Evolutionary conservation across 176 grass and related monocot genomes (phyloP).

Genomic region (Elaeis guineensis): DNA sequence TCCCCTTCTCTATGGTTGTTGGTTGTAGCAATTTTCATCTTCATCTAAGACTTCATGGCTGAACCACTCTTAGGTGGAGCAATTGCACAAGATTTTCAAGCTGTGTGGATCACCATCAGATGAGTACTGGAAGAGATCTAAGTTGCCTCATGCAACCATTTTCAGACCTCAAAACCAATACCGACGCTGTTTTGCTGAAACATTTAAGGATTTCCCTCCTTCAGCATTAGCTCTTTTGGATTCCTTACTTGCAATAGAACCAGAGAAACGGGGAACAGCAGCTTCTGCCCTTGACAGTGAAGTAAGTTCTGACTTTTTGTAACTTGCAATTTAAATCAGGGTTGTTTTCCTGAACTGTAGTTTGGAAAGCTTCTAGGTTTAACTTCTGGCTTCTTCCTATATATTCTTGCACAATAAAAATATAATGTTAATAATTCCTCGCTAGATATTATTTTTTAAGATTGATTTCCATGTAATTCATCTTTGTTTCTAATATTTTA

Average conservation of each 20-base stretch:
- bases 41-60: neutral
- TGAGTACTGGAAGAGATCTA: constrained; percentile 63
- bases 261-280: constrained; percentile 36
- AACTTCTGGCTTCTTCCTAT: too few relatives aligned
- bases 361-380: too few relatives aligned
- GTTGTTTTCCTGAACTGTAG: too few relatives aligned
- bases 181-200: constrained; percentile 41
- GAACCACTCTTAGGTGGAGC: constrained; percentile 43
- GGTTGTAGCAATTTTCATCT: neutral
- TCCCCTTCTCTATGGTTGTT: neutral
- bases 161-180: constrained; percentile 73
- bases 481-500: too few relatives aligned
- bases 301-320: constrained; percentile 10
- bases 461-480: too few relatives aligned
- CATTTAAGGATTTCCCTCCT: constrained; percentile 56
- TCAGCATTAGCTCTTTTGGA: constrained; percentile 40
- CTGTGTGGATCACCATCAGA: constrained; percentile 76
- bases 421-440: too few relatives aligned
- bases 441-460: too few relatives aligned
- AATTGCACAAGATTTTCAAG: constrained; percentile 90
- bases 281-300: constrained; percentile 41
- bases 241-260: constrained; percentile 64
- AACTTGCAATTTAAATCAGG: too few relatives aligned
- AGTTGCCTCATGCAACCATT: constrained; percentile 54
- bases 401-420: too few relatives aligned